Conservation (phyloP, 768 basidiomycete species). For the Tylopilus rubrobrunneus region DNA sequence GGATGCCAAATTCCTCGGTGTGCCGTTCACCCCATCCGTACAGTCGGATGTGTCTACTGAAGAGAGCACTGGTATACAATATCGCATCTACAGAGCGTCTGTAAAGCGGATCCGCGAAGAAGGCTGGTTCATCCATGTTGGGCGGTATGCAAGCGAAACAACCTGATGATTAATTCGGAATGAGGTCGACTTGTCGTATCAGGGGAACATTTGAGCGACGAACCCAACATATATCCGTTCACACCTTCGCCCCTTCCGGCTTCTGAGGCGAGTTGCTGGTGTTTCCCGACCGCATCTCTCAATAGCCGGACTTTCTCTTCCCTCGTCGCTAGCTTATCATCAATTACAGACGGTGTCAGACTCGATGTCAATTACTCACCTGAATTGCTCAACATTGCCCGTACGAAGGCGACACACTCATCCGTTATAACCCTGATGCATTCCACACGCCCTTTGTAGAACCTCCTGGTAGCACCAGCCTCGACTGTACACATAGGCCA, state of each 20-base stretch:
- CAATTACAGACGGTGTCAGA: no score
- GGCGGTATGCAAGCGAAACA: conserved; percentile 58
- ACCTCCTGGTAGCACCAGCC: no score
- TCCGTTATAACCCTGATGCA: no score
- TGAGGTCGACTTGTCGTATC: neutral
- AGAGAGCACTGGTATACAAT: conserved; percentile 85
- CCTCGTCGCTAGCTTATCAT: no score
- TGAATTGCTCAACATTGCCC: no score
- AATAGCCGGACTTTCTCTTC: no score
- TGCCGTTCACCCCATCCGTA: conserved; percentile 98
- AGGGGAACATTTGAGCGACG: conserved; percentile 12
- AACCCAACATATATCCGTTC: conserved; percentile 86
- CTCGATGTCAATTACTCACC: no score
- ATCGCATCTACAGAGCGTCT: conserved; percentile 76
- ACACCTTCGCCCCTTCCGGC: conserved; percentile 71
- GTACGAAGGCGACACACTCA: no score
- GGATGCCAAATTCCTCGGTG: conserved; percentile 89
- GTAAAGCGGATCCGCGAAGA: conserved; percentile 76
- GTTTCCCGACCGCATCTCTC: conserved; percentile 56
- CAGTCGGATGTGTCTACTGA: conserved; percentile 73
- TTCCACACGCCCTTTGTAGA: no score
- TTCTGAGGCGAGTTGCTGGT: conserved; percentile 57
- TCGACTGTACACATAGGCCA: no score
- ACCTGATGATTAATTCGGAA: conserved; percentile 37
- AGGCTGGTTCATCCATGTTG: conserved; percentile 59